Base-by-base conservation (phyloP, 2,329 filamentous ascomycete species). In the Pseudopithomyces chartarum region DNA sequence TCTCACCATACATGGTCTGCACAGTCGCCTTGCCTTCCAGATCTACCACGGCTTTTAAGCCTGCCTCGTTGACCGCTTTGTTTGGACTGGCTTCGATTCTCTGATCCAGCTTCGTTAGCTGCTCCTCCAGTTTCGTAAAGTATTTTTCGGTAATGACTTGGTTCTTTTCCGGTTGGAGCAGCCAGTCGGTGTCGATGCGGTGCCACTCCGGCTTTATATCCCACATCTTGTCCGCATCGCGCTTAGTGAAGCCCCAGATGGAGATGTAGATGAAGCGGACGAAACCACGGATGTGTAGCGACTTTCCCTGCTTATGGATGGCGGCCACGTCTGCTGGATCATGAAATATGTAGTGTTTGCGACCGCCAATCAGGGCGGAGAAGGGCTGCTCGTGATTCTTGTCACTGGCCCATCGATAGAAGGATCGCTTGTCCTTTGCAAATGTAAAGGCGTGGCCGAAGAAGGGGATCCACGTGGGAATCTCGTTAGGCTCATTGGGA, bases 21-120 rank as follows among this genome's bases (percentile, higher is more conserved):
- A 50, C 47, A 50, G 47, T 50, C 47, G 47, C 47, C 34, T 50
- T 50, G 47, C 47, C 47, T 50, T 50, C 47, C 47, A 50, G 47
- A 50, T 50, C 34, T 7, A 50, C 47, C 34, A 50, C 47, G 47
- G 47, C 32, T 50, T 50, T 50, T 50, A 50, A 50, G 47, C 47
- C 47, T 50, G 47, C 47, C 47, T 50, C 47, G 47, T 50, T 50
- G 47, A 50, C 34, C 47, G 47, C 47, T 50, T 50, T 50, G 47
- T 50, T 50, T 50, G 43, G 43, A 46, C 43, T 46, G 43, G 43
- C 43, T 46, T 46, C 43, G 43, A 46, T 46, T 46, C 43, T 46
- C 43, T 46, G 43, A 46, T 46, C 43, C 43, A 46, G 43, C 43
- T 46, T 46, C 43, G 43, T 46, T 46, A 46, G 43, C 43, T 46